Conservation (phyloP, 345 rosid genomes). For the Raphanus raphanistrum region DNA sequence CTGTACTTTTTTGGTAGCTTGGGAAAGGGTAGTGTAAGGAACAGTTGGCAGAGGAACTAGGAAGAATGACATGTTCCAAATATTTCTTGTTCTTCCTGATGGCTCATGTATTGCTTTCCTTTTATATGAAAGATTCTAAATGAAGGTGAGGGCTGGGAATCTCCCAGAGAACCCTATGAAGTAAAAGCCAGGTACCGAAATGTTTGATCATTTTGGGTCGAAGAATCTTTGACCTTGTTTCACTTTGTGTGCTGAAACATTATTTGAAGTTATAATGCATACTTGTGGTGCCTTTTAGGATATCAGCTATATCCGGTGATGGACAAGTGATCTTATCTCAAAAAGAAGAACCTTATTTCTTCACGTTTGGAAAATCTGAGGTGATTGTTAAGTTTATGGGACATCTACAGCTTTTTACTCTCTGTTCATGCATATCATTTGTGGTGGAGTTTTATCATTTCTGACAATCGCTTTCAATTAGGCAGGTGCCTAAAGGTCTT, state of each 20-base stretch:
- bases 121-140: constrained; percentile 53
- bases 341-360: constrained; percentile 70
- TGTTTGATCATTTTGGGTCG: constrained; percentile 16
- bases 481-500: constrained; percentile 94
- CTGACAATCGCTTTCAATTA: constrained; percentile 27
- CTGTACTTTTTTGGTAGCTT: not conserved
- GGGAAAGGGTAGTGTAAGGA: constrained; percentile 20
- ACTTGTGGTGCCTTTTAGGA: constrained; percentile 48
- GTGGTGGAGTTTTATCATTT: not conserved
- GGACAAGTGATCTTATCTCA: constrained; percentile 61
- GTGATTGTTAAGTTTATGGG: constrained; percentile 43
- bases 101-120: constrained; percentile 7
- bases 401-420: not conserved
- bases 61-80: constrained; percentile 4
- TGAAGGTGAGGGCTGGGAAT: constrained; percentile 96
- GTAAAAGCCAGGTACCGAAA: constrained; percentile 67
- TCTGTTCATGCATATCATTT: not conserved
- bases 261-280: not conserved
- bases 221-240: constrained; percentile 16
- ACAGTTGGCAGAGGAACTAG: not conserved
- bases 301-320: constrained; percentile 76
- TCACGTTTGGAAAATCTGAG: constrained; percentile 94
- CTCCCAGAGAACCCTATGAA: constrained; percentile 95
- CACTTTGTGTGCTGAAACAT: not conserved
- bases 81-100: constrained; percentile 16